These are phyloP conservation scores for Diaporthe australafricana DNA, from an alignment of 2,329 filamentous ascomycete species.

Conservation along the genomic window DNA sequence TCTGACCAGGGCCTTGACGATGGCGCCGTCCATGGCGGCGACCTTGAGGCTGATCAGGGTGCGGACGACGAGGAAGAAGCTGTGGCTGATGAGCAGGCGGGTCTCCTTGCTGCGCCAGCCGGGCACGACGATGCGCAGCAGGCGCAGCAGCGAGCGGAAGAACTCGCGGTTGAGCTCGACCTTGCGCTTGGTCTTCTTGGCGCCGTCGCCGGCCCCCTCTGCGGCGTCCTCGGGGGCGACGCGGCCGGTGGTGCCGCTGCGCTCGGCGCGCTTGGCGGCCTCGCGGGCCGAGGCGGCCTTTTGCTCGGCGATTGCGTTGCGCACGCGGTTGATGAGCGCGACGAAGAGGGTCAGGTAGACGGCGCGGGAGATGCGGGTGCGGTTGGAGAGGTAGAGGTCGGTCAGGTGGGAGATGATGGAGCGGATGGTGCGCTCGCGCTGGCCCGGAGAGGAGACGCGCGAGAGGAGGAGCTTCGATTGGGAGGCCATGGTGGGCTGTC, in stretches of 20 bases:
- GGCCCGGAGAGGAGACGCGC: constrained; percentile 46
- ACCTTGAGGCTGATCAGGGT: constrained; percentile 96
- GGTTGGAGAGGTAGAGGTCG: constrained; percentile 80
- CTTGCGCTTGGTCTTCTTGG: constrained; percentile 72
- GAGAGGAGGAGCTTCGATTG: constrained; percentile 77
- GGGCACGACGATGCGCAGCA: constrained; percentile 90
- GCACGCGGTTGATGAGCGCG: constrained; percentile 86
- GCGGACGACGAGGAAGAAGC: constrained; percentile 88
- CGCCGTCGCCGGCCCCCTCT: constrained; percentile 42
- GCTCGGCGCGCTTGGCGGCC: constrained; percentile 63
- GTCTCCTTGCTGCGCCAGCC: constrained; percentile 92
- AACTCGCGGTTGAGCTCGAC: constrained; percentile 92
- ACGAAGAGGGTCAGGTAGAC: constrained; percentile 87
- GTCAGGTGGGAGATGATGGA: constrained; percentile 75
- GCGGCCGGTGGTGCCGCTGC: constrained; percentile 60
- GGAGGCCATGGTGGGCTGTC: constrained; percentile 69
- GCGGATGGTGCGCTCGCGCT: constrained; percentile 72
- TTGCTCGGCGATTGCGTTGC: constrained; percentile 91
- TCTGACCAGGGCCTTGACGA: constrained; percentile 92
- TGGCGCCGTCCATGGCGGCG: constrained; percentile 91
- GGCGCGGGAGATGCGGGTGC: constrained; percentile 83
- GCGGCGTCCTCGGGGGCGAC: constrained; percentile 52
- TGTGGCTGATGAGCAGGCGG: constrained; percentile 87
- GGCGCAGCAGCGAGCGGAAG: constrained; percentile 77
- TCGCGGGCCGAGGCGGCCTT: constrained; percentile 83